Base-by-base conservation (phyloP, 2,329 filamentous ascomycete genomes). In the Myriangium duriaei region DNA sequence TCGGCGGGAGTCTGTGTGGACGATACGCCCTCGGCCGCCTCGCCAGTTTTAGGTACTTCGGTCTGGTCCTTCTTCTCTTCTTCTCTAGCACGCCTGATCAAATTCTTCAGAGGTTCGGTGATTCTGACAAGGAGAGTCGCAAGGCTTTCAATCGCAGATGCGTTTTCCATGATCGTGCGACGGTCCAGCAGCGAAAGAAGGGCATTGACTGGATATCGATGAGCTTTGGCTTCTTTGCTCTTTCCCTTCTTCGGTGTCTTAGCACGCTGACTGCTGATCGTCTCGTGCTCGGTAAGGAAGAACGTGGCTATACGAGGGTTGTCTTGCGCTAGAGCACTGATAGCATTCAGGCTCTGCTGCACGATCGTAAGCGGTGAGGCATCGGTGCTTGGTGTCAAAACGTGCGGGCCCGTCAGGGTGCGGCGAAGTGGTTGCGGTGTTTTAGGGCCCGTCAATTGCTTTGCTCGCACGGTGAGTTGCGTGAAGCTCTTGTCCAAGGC, bases 401-500 rank as follows among this genome's bases (percentile, higher is more conserved):
- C 69, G 18, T 44, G 41, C 53, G 68, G 68, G 24, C 74, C 73
- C 9, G 82, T 82, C 39, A 79, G 63, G 33, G 76, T 79, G 45
- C 83, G 80, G 64, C 88, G 93, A 40, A 81, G 62, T 41, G 74
- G 70, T 53, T 85, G 84, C 1, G 87, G 86, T 1, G 86, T 92
- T 64, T 88, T 92, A 15, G 79, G 71, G 6, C 47, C 49, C 40
- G 47, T 43, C 16, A 51, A 43, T 51, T 86, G 84, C 64, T 85
- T 92, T 11, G 91, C 91, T 55, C 86, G 83, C 30, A 95, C 68
- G 2, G 91, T 95, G 4, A 98, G 70, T 47, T 94, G 86, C 34
- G 85, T 79, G 58, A 98, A 96, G 64, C 87, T 96, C 49, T 87
- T 79, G 60, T 98, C 91, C 16, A 98, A 84, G 4, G 92, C 88